Evolutionary conservation across 805 yeast genomes (phyloP).

Genomic region (Lachancea waltii): DNA sequence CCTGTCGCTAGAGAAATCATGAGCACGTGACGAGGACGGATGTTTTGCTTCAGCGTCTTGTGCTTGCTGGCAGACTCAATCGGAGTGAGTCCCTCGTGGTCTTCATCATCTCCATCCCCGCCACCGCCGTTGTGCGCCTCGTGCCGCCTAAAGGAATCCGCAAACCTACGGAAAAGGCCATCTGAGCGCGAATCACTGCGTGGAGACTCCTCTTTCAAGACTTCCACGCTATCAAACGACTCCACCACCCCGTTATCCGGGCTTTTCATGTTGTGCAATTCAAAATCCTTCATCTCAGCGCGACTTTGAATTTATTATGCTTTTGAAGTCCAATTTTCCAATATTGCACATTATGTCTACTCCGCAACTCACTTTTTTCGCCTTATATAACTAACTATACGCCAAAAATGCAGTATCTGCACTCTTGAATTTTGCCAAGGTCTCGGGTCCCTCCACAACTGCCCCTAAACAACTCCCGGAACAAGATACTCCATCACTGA

Average conservation of each 20-base stretch:
- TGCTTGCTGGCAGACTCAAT: slow-evolving; percentile 4
- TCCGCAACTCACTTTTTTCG: too few relatives aligned
- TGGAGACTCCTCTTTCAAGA: slow-evolving; percentile 1
- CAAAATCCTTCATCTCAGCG: not conserved
- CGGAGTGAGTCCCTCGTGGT: not conserved
- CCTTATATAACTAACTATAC: too few relatives aligned
- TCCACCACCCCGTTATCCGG: slow-evolving; percentile 1
- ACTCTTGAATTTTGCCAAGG: too few relatives aligned
- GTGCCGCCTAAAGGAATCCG: slow-evolving; percentile 20
- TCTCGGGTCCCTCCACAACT: too few relatives aligned
- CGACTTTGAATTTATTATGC: not conserved
- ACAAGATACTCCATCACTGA: too few relatives aligned
- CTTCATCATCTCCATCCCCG: slow-evolving; percentile 1
- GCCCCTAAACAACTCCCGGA: too few relatives aligned
- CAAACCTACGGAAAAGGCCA: slow-evolving; percentile 12
- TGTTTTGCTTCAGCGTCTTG: slow-evolving; percentile 27
- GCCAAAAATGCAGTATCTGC: too few relatives aligned
- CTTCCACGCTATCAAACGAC: slow-evolving; percentile 5
- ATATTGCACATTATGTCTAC: not conserved
- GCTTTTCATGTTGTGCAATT: slow-evolving; percentile 2
- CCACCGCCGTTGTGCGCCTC: slow-evolving; percentile 9
- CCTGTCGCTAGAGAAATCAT: slow-evolving; percentile 83
- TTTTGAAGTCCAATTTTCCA: not conserved
- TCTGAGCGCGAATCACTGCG: not conserved
- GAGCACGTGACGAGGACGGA: slow-evolving; percentile 45